phyloP scores from a whole-genome alignment of 2,329 filamentous ascomycete species.

The Alternaria metachromatica region DNA sequence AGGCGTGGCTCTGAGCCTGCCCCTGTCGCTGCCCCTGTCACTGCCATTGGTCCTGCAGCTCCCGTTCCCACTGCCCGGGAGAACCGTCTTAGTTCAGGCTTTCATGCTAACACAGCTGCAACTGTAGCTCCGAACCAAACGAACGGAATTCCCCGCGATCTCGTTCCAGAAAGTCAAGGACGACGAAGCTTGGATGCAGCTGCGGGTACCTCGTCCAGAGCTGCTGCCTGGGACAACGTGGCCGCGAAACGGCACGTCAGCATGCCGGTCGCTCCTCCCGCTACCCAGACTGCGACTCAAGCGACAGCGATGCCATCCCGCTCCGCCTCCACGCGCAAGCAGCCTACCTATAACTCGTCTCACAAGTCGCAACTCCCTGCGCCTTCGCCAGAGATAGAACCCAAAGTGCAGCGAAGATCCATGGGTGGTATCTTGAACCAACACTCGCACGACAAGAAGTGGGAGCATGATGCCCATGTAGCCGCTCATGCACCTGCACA shows the following conservation, averaged over 20 bases:
- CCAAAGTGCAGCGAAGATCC: constrained; percentile 33
- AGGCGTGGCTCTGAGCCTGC: constrained; percentile 29
- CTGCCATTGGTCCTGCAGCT: neutral
- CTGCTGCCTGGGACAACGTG: constrained; percentile 34
- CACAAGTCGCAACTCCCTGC: constrained; percentile 44
- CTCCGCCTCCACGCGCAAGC: constrained; percentile 28
- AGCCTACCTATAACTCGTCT: constrained; percentile 43
- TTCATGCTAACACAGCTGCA: constrained; percentile 33
- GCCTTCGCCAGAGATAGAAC: constrained; percentile 19
- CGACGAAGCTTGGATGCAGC: constrained; percentile 27
- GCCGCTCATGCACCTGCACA: constrained; percentile 33
- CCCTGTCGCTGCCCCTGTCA: constrained; percentile 2
- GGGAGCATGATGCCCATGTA: constrained; percentile 42
- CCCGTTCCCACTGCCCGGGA: constrained; percentile 14
- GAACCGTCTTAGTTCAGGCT: constrained; percentile 30
- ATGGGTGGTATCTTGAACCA: constrained; percentile 47
- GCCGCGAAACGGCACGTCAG: constrained; percentile 34
- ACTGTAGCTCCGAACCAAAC: constrained; percentile 13
- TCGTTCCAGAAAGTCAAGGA: constrained; percentile 18
- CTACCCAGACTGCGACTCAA: constrained; percentile 18
- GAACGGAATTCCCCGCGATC: constrained; percentile 13
- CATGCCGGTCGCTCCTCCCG: constrained; percentile 31
- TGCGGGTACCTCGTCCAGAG: constrained; percentile 10
- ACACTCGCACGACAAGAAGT: constrained; percentile 30
- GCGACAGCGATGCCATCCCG: constrained; percentile 29